Conservation (phyloP, 2,329 filamentous ascomycete species). For the Neonectria sp. region DNA sequence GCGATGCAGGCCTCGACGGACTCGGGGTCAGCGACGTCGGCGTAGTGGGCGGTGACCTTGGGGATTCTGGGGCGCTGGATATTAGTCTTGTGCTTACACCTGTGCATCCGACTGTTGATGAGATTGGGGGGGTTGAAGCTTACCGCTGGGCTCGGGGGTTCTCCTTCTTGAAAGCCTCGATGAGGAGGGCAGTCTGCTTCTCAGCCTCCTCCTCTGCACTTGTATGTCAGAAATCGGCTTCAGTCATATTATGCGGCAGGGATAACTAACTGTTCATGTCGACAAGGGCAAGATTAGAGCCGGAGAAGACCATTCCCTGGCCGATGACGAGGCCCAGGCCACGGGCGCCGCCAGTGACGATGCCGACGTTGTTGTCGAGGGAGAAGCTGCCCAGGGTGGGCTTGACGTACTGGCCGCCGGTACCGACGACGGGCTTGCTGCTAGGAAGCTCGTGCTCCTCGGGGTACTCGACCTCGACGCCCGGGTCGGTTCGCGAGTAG, state of each 20-base stretch:
- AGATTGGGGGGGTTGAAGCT: constrained; percentile 35
- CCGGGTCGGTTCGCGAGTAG: constrained; percentile 85
- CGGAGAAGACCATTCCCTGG: constrained; percentile 90
- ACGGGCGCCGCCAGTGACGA: constrained; percentile 92
- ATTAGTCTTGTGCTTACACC: constrained; percentile 20
- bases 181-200: constrained; percentile 80
- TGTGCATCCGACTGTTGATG: not conserved
- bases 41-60: constrained; percentile 90
- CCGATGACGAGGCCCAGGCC: constrained; percentile 94
- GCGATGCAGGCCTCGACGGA: constrained; percentile 83
- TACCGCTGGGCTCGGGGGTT: constrained; percentile 82
- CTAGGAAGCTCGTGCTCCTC: constrained; percentile 80
- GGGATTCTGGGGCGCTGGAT: constrained; percentile 69
- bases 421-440: constrained; percentile 79
- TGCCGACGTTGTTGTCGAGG: constrained; percentile 84
- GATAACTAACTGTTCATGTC: constrained; percentile 85
- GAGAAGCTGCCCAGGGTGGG: constrained; percentile 90
- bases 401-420: constrained; percentile 86
- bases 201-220: constrained; percentile 83
- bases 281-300: constrained; percentile 91
- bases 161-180: constrained; percentile 83
- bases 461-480: constrained; percentile 84
- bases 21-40: constrained; percentile 85
- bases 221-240: constrained; percentile 31
- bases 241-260: not conserved